Base-by-base conservation (phyloP, 2,329 filamentous ascomycete genomes). In the Ophiostoma australiae region DNA sequence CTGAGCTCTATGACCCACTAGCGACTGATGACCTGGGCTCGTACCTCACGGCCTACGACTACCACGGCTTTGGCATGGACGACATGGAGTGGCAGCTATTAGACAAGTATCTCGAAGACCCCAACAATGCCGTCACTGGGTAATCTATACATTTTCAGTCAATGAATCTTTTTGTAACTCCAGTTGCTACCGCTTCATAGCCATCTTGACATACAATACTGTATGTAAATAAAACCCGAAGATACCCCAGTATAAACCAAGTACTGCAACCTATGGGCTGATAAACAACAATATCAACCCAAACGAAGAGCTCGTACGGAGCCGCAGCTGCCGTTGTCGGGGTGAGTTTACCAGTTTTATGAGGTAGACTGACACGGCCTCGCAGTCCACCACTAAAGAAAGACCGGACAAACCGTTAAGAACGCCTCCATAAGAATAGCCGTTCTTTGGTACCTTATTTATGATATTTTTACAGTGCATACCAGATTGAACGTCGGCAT, bases 11-110 rank as follows among this genome's bases (percentile, higher is more conserved):
- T 33, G 55, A 1, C 13, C 27, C 55, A 23, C 10, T 31, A 15
- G 55, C 23, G 8, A 33, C 23, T 31, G 55, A 33, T 27, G 27
- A 33, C 55, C 27, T 66, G 13, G 63, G 33, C 33, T 11, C 8
- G 15, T 39, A 66, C 33, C 31, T 37, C 13, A 37, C 33, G 63
- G 35, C 33, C 8, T 39, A 37, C 17, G 63, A 66, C 63, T 10
- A 66, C 63, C 17, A 66, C 8, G 35, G 31, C 33, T 66, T 66
- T 66, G 33, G n/a, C 35, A 20, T 39, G 33, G 63, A 66, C 63
- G 33, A 39, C 17, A 17, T 65, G n/a, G 61, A 65, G n/a, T 66
- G 63, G 63, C 63, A 66, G 33, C 8, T 66, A 37, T 6, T 66
- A 11, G 63, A 66, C 20, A 66, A 37, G 63, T 66, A 66, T n/a